Conservation (phyloP, 176 grass and related monocot species). For the Puya raimondii region DNA sequence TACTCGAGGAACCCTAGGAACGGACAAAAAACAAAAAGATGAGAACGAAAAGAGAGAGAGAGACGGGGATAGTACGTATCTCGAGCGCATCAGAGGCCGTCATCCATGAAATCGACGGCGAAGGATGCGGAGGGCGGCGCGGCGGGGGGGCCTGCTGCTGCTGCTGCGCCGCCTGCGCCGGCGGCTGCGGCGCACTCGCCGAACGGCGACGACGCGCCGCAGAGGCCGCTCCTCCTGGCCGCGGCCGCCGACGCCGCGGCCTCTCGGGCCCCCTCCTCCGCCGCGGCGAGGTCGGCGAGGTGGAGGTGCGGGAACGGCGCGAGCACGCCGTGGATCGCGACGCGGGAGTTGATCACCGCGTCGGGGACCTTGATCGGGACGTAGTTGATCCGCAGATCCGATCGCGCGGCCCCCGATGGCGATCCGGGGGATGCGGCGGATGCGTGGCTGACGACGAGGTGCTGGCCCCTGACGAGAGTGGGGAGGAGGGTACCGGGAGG, state of each 20-base stretch:
- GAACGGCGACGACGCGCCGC: neutral
- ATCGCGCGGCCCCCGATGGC: neutral
- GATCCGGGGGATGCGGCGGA: neutral
- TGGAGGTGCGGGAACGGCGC: slow-evolving; percentile 53
- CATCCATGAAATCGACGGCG: neutral
- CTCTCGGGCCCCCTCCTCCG: neutral
- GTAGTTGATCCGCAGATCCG: slow-evolving; percentile 53
- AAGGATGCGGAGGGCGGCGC: neutral
- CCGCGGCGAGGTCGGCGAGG: slow-evolving; percentile 16
- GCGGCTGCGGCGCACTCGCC: neutral
- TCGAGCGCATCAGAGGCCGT: neutral
- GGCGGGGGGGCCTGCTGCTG: neutral
- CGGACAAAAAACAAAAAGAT: neutral
- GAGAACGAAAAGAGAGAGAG: neutral
- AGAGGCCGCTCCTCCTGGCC: neutral
- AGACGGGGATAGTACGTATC: neutral
- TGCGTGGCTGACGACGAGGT: slow-evolving; percentile 50
- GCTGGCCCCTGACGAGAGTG: slow-evolving; percentile 43
- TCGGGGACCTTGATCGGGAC: slow-evolving; percentile 56
- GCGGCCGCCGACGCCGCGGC: neutral
- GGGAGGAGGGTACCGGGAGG: slow-evolving; percentile 41
- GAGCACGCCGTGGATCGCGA: slow-evolving; percentile 48
- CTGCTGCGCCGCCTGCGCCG: neutral
- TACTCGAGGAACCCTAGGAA: neutral
- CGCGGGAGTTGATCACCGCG: slow-evolving; percentile 57